Evolutionary conservation across 2,329 filamentous ascomycete genomes (phyloP), one percentile per base, ranked within the genome.

Genomic region (Lomentospora prolificans): DNA sequence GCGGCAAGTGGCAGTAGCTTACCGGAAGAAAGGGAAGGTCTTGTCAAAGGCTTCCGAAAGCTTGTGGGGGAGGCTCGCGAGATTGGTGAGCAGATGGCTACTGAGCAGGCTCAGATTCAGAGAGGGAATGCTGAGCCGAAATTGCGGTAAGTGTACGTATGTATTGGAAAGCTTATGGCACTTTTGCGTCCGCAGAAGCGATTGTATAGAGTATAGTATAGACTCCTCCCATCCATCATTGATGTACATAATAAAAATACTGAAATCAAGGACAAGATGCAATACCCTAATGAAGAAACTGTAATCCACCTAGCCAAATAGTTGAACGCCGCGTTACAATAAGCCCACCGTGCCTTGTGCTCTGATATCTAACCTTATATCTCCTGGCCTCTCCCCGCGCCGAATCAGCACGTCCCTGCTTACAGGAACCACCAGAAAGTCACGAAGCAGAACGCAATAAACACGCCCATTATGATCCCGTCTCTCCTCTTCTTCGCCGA

Each of bases 401-500:
- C 55, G 39, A 51, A 63, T 55, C 39, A 14, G 24, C 27, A 8
- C 41, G 9, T 57, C 53, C 58, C 28, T 9, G 55, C 57, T 77
- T 70, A 94, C 67, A 84, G 73, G 66, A 94, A 87, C 69, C 84
- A 95, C 64, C 92, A 81, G 64, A 97, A 80, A 72, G 95, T 72
- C 64, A 97, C 71, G 66, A 95, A 95, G 72, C 94, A 97, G 63
- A 96, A 80, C 0, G 90, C 91, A 65, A 99, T 90, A 65, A 99
- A 96, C 50, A 78, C 76, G 17, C 90, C 94, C 75, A 99, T 80
- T 61, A 99, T 96, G 62, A 99, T 86, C 28, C 91, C 91, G 70
- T 99, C 94, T 64, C 94, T 85, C 69, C 92, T 84, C 80, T 95
- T 95, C 77, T 95, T 95, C 57, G 89, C 86, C 54, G 91, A 92